Evolutionary conservation across 1,139 yeast genomes (phyloP), one percentile per base, ranked within the genome.

Genomic region (Saccharomycopsis hybrid): DNA sequence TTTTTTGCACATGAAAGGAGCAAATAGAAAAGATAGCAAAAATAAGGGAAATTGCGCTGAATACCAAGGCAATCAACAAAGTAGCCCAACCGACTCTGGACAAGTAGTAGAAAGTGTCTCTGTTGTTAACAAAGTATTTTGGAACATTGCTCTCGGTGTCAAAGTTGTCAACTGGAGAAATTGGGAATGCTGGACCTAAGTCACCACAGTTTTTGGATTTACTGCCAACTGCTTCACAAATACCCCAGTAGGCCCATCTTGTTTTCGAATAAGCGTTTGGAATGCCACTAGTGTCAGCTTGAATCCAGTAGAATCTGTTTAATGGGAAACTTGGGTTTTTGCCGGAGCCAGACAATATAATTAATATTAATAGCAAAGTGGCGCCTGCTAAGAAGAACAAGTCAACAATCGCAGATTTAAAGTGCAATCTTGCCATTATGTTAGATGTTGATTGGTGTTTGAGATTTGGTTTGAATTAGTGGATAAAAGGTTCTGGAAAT

Each of bases 201-300:
- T 67, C 61, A 28, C 60, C 53, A 52, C 72, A 68, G 28, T 57
- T 49, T 27, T 65, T 67, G 40, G 60, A 59, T 35, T 56, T 60
- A 46, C 59, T 55, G 25, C 54, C 56, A 3, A 52, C 55, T 18
- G 45, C 54, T 50, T 74, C 73, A 65, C 89, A 82, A 44, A 82
- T 75, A 58, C 92, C 92, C 94, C 94, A 85, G 70, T 80, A 84
- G 2, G 90, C 81, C 92, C 92, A 85, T 57, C 86, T 79, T 24
- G 87, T 69, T 33, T 65, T 54, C 37, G 65, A 67, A 37, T 75
- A 73, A n/a, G 89, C 87, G 52, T 71, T 69, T 7, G 73, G 56
- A 51, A 83, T 80, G 48, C 62, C 62, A 1, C 77, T 65, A 47
- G 92, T 84, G 62, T 83, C 82, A 47, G 83, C 92, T 63, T 76